A percentile compares a stretch with the other conserved stretches of the same genome.
Evolutionary conservation across 2,329 filamentous ascomycete species (phyloP).

Genomic region (Fonsecaea nubica): DNA sequence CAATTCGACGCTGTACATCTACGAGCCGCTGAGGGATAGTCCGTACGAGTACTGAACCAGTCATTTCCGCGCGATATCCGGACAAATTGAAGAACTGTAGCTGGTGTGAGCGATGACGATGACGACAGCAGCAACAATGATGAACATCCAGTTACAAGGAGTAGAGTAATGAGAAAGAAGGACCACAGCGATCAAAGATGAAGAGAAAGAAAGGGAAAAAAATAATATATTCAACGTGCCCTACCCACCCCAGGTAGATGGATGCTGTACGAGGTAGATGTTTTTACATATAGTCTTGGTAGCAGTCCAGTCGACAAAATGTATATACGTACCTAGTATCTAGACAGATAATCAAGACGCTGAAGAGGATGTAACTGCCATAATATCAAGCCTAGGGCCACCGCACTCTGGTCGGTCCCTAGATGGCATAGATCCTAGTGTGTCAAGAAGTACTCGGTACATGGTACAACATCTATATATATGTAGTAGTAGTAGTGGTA

Average conservation of each 20-base stretch:
- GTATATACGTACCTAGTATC: too few relatives aligned
- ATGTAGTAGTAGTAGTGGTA: not conserved
- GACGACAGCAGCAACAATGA: not conserved
- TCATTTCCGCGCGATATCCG: not conserved
- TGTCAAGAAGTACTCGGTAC: too few relatives aligned
- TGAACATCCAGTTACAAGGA: not conserved
- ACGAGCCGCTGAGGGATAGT: slow-evolving; percentile 48
- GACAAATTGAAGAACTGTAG: not conserved
- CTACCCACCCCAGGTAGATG: not conserved
- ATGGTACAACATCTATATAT: too few relatives aligned
- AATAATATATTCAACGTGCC: not conserved
- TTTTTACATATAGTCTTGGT: too few relatives aligned
- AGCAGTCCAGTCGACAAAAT: too few relatives aligned
- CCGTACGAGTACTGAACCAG: slow-evolving; percentile 26
- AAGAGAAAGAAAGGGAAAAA: not conserved
- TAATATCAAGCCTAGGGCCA: too few relatives aligned
- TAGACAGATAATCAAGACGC: too few relatives aligned
- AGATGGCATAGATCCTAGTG: too few relatives aligned
- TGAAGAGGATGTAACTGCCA: too few relatives aligned
- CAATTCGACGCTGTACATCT: slow-evolving; percentile 56
- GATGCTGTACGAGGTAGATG: not conserved
- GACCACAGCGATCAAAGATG: not conserved
- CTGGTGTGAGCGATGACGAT: not conserved
- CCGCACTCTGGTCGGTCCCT: too few relatives aligned
- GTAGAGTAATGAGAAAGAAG: not conserved